phyloP scores from a whole-genome alignment of 768 basidiomycete genomes.

The Dictyophora rubrovolvata region DNA sequence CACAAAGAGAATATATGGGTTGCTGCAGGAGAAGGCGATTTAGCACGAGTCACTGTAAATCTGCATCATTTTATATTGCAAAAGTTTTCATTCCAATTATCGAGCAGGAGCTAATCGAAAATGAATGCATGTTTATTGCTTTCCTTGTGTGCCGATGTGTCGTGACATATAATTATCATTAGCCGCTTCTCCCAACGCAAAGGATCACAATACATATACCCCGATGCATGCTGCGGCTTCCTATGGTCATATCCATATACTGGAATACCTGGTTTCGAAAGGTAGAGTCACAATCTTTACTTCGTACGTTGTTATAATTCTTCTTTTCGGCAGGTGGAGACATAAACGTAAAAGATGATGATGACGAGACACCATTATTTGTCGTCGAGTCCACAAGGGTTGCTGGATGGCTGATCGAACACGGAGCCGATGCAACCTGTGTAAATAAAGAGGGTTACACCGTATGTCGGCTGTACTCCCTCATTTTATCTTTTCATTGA shows the following conservation, averaged over 20 bases:
- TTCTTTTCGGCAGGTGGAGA: constrained; percentile 52
- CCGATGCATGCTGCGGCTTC: constrained; percentile 95
- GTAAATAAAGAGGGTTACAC: constrained; percentile 66
- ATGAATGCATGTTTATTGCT: constrained; percentile 35
- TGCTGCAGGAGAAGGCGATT: constrained; percentile 84
- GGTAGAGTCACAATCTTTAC: constrained; percentile 30
- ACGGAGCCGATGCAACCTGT: constrained; percentile 56
- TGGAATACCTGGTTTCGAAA: constrained; percentile 67
- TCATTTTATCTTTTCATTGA: neutral
- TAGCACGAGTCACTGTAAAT: constrained; percentile 60
- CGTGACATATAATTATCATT: neutral
- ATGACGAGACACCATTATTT: constrained; percentile 89
- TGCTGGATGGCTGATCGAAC: constrained; percentile 66
- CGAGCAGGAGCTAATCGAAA: constrained; percentile 49
- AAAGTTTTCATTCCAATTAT: neutral
- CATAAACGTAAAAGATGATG: constrained; percentile 75
- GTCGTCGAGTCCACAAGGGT: constrained; percentile 76
- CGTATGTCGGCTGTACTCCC: constrained; percentile 34
- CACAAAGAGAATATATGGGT: constrained; percentile 75
- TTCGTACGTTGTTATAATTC: neutral
- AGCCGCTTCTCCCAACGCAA: constrained; percentile 54
- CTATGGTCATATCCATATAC: constrained; percentile 67
- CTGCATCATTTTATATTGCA: constrained; percentile 3
- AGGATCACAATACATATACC: constrained; percentile 68
- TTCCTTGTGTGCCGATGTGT: constrained; percentile 10